Conservation (phyloP, 805 yeast genomes). For the Martiniozyma abietophila region DNA sequence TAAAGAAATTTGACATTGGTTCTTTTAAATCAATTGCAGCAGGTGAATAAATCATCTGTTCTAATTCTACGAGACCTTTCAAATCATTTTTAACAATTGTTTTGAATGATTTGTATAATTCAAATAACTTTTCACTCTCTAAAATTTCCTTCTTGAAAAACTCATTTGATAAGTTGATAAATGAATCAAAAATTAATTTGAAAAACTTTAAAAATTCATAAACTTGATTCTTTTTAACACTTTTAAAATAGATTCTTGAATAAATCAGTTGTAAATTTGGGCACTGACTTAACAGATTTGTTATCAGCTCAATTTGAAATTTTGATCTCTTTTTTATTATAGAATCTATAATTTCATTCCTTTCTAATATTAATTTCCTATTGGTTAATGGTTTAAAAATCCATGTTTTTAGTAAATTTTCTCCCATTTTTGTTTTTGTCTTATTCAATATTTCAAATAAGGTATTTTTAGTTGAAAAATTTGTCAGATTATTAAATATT, state of each 20-base stretch:
- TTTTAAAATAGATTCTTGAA: conserved; percentile 50
- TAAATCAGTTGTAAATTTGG: conserved; percentile 53
- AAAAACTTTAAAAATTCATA: conserved; percentile 43
- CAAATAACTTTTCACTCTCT: conserved; percentile 1
- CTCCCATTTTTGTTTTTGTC: conserved; percentile 72
- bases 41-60: conserved; percentile 43
- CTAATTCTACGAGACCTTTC: conserved; percentile 24
- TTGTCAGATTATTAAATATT: conserved; percentile 58
- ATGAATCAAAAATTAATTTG: conserved; percentile 28
- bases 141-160: conserved; percentile 9
- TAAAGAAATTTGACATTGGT: conserved; percentile 42
- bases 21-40: conserved; percentile 43
- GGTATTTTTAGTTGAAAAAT: conserved; percentile 51
- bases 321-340: conserved; percentile 32
- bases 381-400: conserved; percentile 59
- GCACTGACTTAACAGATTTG: conserved; percentile 22
- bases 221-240: conserved; percentile 51
- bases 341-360: conserved; percentile 54
- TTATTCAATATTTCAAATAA: conserved; percentile 74
- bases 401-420: conserved; percentile 62
- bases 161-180: no score
- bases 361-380: conserved; percentile 41
- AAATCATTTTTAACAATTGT: conserved; percentile 11
- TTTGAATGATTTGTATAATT: background rate
- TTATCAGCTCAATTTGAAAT: conserved; percentile 26